A percentile compares a stretch with the other conserved stretches of the same genome.
phyloP scores from a whole-genome alignment of 1,284 basidiomycete genomes.

The Xerocomus minutiporus region DNA sequence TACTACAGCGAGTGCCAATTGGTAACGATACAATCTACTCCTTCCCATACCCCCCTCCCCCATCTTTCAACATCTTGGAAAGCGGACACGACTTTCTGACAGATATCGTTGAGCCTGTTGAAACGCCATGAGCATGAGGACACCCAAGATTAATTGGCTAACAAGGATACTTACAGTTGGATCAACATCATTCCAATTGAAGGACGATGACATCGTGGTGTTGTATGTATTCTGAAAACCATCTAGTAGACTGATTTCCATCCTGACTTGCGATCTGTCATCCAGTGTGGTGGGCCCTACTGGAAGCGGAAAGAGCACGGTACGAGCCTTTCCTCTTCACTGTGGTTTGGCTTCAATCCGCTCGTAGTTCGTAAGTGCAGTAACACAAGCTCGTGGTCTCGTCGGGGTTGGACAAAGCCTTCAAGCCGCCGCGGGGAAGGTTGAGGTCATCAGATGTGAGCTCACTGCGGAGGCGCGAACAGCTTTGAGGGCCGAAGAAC shows the following conservation, averaged over 20 bases:
- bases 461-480: slow-evolving; percentile 2
- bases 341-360: not conserved
- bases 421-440: not conserved
- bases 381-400: not conserved
- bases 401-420: not conserved
- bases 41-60: no score
- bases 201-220: slow-evolving; percentile 17
- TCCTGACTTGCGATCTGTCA: slow-evolving; percentile 6
- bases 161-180: no score
- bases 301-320: slow-evolving; percentile 16
- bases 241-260: not conserved
- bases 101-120: no score
- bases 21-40: no score
- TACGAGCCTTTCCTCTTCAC: slow-evolving; percentile 3
- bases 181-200: not conserved
- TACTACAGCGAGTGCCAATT: no score
- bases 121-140: no score
- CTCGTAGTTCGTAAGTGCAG: slow-evolving; percentile 13
- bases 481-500: not conserved
- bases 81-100: no score
- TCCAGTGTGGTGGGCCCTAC: slow-evolving; percentile 22
- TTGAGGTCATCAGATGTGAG: slow-evolving; percentile 13
- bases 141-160: no score
- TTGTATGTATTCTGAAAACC: slow-evolving; percentile 12
- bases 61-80: no score